These are phyloP conservation scores for Rhizophagus prolifer DNA, from an alignment of 192 early-diverging fungal species.

Conservation along the genomic window DNA sequence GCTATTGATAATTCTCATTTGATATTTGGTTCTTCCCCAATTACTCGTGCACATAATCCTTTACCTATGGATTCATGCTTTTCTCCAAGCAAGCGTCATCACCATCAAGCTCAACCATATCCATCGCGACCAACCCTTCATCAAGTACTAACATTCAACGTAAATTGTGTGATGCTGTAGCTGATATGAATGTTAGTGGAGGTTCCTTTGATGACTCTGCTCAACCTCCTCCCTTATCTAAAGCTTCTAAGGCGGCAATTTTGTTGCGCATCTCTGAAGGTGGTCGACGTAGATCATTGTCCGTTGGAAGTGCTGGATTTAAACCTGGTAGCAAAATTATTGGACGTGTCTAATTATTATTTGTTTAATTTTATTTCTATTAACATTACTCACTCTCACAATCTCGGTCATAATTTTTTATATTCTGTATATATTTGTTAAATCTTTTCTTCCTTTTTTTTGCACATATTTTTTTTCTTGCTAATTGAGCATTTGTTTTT, in stretches of 20 bases:
- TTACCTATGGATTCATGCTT: constrained; percentile 19
- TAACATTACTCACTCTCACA: neutral
- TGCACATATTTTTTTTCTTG: constrained; percentile 5
- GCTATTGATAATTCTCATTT: constrained; percentile 19
- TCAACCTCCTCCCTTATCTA: constrained; percentile 3
- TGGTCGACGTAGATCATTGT: constrained; percentile 7
- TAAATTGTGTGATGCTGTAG: neutral
- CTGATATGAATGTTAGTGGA: neutral
- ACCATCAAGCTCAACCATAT: constrained; percentile 10
- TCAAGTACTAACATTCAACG: constrained; percentile 9
- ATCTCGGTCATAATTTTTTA: neutral
- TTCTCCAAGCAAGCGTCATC: constrained; percentile 19
- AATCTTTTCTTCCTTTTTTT: neutral
- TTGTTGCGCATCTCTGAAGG: constrained; percentile 23
- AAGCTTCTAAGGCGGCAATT: constrained; percentile 21
- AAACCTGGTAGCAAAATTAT: constrained; percentile 14
- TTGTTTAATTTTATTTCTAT: neutral
- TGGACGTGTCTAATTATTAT: neutral
- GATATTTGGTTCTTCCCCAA: constrained; percentile 24
- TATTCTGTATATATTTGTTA: neutral
- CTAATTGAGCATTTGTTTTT: constrained; percentile 9
- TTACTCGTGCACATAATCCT: constrained; percentile 27
- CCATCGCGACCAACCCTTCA: constrained; percentile 7
- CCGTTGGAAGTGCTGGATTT: constrained; percentile 15
- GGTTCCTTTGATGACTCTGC: neutral